Percentiles rank a stretch among this genome's conserved stretches.
Conservation (phyloP, 768 basidiomycete species). For the Mycena galericulata region DNA sequence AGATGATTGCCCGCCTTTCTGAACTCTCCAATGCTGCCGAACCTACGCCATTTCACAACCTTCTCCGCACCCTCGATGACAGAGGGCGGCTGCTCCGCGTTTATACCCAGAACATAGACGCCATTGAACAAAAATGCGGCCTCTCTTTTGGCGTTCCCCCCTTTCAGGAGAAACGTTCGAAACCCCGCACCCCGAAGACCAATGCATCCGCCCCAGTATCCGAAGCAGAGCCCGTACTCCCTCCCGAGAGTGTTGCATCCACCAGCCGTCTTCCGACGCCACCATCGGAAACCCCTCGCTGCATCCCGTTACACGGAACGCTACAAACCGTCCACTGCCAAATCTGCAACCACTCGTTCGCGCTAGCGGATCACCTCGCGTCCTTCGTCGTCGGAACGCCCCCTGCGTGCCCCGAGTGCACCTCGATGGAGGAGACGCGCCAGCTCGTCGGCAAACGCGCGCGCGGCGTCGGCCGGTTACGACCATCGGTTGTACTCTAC, state of each 20-base stretch:
- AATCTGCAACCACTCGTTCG: slow-evolving; percentile 79
- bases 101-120: slow-evolving; percentile 96
- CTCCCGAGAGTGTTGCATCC: slow-evolving; percentile 33
- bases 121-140: slow-evolving; percentile 88
- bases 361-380: slow-evolving; percentile 71
- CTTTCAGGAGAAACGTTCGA: slow-evolving; percentile 68
- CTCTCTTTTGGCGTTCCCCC: slow-evolving; percentile 88
- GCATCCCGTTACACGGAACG: slow-evolving; percentile 92
- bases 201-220: background rate
- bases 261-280: slow-evolving; percentile 60
- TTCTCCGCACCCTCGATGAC: slow-evolving; percentile 81
- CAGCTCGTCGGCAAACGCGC: slow-evolving; percentile 82
- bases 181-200: slow-evolving; percentile 50
- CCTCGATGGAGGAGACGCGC: slow-evolving; percentile 73
- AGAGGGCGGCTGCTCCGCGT: slow-evolving; percentile 83
- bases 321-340: slow-evolving; percentile 85
- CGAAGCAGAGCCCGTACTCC: slow-evolving; percentile 36
- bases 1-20: slow-evolving; percentile 90
- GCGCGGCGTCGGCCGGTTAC: slow-evolving; percentile 81
- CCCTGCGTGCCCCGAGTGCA: slow-evolving; percentile 86
- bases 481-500: slow-evolving; percentile 91
- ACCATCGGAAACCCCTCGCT: slow-evolving; percentile 74
- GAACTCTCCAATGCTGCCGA: slow-evolving; percentile 75
- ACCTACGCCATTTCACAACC: slow-evolving; percentile 85
- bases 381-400: slow-evolving; percentile 72